Percentiles rank a stretch among this genome's conserved stretches.
Evolutionary conservation across 371 early-diverging fungal species (phyloP).

Genomic region (Mortierella sp.): DNA sequence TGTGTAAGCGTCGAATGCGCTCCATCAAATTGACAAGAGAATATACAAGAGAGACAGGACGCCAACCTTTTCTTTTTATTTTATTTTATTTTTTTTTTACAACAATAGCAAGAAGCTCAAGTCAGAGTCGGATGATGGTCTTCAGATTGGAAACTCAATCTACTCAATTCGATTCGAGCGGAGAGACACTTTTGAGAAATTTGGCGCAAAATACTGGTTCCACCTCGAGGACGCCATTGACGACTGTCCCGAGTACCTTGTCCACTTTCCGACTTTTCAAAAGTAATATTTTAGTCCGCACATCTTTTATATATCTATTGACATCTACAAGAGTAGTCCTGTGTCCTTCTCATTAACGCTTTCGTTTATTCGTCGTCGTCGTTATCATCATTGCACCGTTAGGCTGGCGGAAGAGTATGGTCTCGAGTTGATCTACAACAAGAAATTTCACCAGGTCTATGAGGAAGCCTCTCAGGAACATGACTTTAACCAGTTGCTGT

Average conservation of each 20-base stretch:
- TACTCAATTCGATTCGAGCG: slow-evolving; percentile 87
- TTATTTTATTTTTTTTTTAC: slow-evolving; percentile 3
- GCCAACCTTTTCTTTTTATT: background rate
- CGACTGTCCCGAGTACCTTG: slow-evolving; percentile 98
- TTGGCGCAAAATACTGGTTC: slow-evolving; percentile 94
- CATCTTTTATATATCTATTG: too few relatives aligned
- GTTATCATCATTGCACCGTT: background rate
- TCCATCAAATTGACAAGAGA: too few relatives aligned
- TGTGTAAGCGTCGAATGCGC: slow-evolving; percentile 65
- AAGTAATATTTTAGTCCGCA: slow-evolving; percentile 60
- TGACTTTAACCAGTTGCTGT: slow-evolving; percentile 69
- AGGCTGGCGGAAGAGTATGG: slow-evolving; percentile 91
- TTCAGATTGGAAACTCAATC: slow-evolving; percentile 88
- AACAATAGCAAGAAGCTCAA: slow-evolving; percentile 64
- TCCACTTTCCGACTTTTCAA: slow-evolving; percentile 85
- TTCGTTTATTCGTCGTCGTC: slow-evolving; percentile 10
- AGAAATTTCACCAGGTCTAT: slow-evolving; percentile 89
- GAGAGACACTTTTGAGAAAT: slow-evolving; percentile 69
- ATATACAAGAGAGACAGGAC: too few relatives aligned
- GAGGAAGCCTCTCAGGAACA: slow-evolving; percentile 65
- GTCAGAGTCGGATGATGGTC: slow-evolving; percentile 46
- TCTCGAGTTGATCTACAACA: slow-evolving; percentile 74
- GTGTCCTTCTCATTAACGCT: too few relatives aligned
- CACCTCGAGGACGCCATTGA: slow-evolving; percentile 96
- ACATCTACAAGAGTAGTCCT: too few relatives aligned